A percentile compares a stretch with the other conserved stretches of the same genome.
Conservation (phyloP, 805 yeast species). For the Zygotorulaspora sp. region DNA sequence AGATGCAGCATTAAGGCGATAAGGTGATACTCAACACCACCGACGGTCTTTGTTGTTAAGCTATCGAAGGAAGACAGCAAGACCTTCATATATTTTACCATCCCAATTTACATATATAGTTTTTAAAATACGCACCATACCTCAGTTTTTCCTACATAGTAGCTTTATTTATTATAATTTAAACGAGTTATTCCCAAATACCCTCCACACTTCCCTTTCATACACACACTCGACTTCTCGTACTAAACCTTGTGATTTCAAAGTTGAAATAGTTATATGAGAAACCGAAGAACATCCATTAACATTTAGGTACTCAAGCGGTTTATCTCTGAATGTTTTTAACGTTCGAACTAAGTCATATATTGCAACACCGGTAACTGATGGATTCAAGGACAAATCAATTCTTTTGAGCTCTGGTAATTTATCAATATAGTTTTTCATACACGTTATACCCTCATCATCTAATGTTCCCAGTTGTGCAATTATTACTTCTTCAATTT, state of each 20-base stretch:
- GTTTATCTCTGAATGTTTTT: constrained; percentile 12
- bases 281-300: constrained; percentile 31
- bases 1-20: background rate
- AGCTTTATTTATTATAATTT: constrained; percentile 14
- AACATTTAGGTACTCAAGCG: constrained; percentile 22
- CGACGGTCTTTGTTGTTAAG: too few species aligned
- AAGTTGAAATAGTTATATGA: constrained; percentile 26
- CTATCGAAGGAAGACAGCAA: too few species aligned
- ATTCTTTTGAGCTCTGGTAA: constrained; percentile 18
- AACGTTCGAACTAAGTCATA: constrained; percentile 26
- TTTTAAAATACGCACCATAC: too few species aligned
- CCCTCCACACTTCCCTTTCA: constrained; percentile 30
- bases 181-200: constrained; percentile 30
- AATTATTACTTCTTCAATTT: constrained; percentile 22
- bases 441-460: constrained; percentile 17
- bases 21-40: too few species aligned
- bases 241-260: constrained; percentile 22
- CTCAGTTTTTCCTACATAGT: too few species aligned
- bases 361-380: constrained; percentile 30
- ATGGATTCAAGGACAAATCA: constrained; percentile 32
- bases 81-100: too few species aligned
- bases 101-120: too few species aligned
- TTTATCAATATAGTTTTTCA: constrained; percentile 15
- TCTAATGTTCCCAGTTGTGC: constrained; percentile 27
- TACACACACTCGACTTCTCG: constrained; percentile 27